Base-by-base conservation (phyloP, 495 filamentous ascomycete genomes). In the Aspergillus olivimuriae region DNA sequence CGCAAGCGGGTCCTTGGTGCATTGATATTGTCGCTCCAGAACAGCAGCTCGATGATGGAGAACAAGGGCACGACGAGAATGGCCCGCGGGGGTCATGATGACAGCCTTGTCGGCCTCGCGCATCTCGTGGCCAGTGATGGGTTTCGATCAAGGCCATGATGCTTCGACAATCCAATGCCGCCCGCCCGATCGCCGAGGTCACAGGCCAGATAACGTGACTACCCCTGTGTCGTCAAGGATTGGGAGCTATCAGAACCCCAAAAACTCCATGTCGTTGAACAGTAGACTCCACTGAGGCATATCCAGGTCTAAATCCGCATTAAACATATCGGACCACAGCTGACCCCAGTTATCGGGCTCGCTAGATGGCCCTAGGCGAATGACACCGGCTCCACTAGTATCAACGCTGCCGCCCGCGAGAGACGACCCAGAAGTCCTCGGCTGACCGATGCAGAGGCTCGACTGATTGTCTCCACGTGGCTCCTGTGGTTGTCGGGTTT, bases 401-500 rank as follows among this genome's bases (percentile, higher is more conserved):
- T n/a, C n/a, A n/a, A n/a, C n/a, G n/a, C n/a, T n/a, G n/a, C n/a
- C n/a, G n/a, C n/a, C n/a, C n/a, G n/a, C n/a, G n/a, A n/a, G n/a
- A n/a, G n/a, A n/a, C n/a, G n/a, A n/a, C n/a, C n/a, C n/a, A n/a
- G n/a, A n/a, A n/a, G n/a, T n/a, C n/a, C n/a, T n/a, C n/a, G n/a
- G n/a, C n/a, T n/a, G n/a, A n/a, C n/a, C n/a, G n/a, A n/a, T n/a
- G 24, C 24, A 6, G 24, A 6, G 11, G 11, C 24, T 11, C 24
- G 6, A 28, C 11, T 11, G 11, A 6, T 5, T 28, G 5, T 28
- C 11, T 28, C 24, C 24, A 28, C 6, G 5, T 28, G 6, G 24
- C 11, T 28, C 19, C 20, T 39, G 20, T 24, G 36, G 36, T 14
- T 3, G n/a, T 22, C 23, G 36, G 4, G 11, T 39, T 1, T 61